Evolutionary conservation across 352 stramenopile genomes (phyloP).

Genomic region (Phytophthora cajani): DNA sequence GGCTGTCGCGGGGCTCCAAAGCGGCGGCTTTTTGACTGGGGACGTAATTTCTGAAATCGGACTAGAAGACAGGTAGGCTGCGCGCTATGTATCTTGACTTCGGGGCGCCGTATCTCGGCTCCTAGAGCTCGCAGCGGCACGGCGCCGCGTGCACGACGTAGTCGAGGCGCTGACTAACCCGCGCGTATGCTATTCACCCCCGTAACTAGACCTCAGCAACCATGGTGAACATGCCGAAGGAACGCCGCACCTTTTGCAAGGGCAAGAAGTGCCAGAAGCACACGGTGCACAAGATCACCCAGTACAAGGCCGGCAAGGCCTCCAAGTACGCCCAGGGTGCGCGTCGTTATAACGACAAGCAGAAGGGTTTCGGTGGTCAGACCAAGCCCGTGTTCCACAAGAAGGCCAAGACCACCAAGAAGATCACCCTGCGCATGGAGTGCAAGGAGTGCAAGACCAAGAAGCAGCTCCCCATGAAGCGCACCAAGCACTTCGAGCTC

Average conservation of each 20-base stretch:
- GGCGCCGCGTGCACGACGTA: background rate
- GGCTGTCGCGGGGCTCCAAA: conserved; percentile 39
- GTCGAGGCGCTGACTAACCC: conserved; percentile 16
- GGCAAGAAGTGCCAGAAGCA: conserved; percentile 99
- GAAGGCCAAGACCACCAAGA: conserved; percentile 99
- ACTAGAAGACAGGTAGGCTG: conserved; percentile 85
- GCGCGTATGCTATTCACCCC: background rate
- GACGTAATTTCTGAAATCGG: conserved; percentile 86
- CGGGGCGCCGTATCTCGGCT: background rate
- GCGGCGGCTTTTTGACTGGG: conserved; percentile 34
- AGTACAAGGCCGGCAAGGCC: conserved; percentile 99
- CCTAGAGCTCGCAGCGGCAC: background rate
- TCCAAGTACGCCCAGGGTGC: conserved; percentile 98
- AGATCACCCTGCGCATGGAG: conserved; percentile 98
- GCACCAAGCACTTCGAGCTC: conserved; percentile 99
- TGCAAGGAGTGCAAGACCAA: conserved; percentile 99
- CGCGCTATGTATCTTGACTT: background rate
- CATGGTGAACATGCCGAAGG: conserved; percentile 99
- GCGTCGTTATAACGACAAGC: conserved; percentile 99
- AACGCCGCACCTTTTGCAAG: conserved; percentile 99
- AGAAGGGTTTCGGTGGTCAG: conserved; percentile 99
- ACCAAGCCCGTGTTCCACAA: conserved; percentile 99
- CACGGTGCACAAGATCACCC: conserved; percentile 99
- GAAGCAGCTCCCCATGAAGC: conserved; percentile 99
- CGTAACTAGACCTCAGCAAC: conserved; percentile 76